Evolutionary conservation across 2,329 filamentous ascomycete genomes (phyloP).

Genomic region (Coccinonectria pachysandricola): DNA sequence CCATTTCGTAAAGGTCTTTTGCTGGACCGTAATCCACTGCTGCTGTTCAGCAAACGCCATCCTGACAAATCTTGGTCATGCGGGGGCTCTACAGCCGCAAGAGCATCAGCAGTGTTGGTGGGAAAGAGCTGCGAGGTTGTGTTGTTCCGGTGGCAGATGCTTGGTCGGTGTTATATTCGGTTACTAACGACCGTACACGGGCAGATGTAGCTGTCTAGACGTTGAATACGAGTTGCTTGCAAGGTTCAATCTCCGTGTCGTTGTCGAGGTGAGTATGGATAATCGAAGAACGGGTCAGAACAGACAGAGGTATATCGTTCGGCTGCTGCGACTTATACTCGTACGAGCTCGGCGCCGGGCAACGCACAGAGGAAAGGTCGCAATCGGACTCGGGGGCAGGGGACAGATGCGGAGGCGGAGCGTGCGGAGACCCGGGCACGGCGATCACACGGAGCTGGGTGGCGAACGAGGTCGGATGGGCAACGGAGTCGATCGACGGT

Average conservation of each 20-base stretch:
- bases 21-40: slow-evolving; percentile 71
- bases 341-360: slow-evolving; percentile 12
- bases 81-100: slow-evolving; percentile 35
- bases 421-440: slow-evolving; percentile 6
- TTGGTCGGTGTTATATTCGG: no score
- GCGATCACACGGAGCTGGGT: slow-evolving; percentile 13
- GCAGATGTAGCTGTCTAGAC: no score
- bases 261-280: no score
- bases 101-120: slow-evolving; percentile 30
- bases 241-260: no score
- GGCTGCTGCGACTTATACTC: slow-evolving; percentile 14
- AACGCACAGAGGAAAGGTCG: slow-evolving; percentile 9
- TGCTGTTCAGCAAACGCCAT: slow-evolving; percentile 58
- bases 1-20: slow-evolving; percentile 99
- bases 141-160: no score
- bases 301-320: no score
- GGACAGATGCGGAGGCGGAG: slow-evolving; percentile 11
- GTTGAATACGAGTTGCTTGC: no score
- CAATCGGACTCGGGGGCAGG: slow-evolving; percentile 6
- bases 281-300: no score
- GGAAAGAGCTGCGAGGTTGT: no score
- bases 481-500: slow-evolving; percentile 9
- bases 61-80: slow-evolving; percentile 42
- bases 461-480: slow-evolving; percentile 5
- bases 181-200: no score